These are phyloP conservation scores for Lepiota brunneoincarnata DNA, from an alignment of 768 basidiomycete genomes.

Conservation along the genomic window DNA sequence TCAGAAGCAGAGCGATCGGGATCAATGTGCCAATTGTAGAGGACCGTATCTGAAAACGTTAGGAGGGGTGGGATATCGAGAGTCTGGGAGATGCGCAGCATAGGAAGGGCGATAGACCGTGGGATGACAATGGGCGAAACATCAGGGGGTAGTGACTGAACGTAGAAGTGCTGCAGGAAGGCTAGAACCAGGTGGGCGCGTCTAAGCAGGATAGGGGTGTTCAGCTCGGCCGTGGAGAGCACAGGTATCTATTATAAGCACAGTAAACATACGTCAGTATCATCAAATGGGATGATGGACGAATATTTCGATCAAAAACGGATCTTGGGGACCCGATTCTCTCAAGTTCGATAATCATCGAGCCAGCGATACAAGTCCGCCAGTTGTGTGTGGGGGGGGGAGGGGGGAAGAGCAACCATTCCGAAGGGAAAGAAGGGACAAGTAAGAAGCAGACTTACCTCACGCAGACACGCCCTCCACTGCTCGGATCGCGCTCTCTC, in stretches of 20 bases:
- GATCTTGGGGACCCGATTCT: background rate
- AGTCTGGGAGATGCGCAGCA: slow-evolving; percentile 64
- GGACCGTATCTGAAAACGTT: slow-evolving; percentile 90
- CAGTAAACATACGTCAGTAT: slow-evolving; percentile 2
- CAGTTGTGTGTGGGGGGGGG: too few species aligned
- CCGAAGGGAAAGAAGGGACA: background rate
- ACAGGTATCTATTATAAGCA: slow-evolving; percentile 44
- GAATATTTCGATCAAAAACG: background rate
- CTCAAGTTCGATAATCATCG: background rate
- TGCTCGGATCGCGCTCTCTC: slow-evolving; percentile 41
- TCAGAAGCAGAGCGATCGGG: slow-evolving; percentile 22
- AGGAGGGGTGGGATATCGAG: slow-evolving; percentile 86
- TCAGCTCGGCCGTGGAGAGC: slow-evolving; percentile 44
- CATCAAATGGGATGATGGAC: background rate
- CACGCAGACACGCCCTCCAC: slow-evolving; percentile 53
- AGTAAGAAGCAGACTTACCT: slow-evolving; percentile 32
- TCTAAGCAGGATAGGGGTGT: slow-evolving; percentile 60
- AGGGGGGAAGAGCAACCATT: background rate
- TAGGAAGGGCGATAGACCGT: slow-evolving; percentile 68
- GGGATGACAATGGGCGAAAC: slow-evolving; percentile 62
- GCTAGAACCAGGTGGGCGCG: slow-evolving; percentile 77
- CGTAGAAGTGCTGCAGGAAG: slow-evolving; percentile 78
- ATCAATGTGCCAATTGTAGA: slow-evolving; percentile 78
- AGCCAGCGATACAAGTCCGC: background rate
- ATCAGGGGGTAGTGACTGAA: slow-evolving; percentile 58